Percentiles rank a stretch among this genome's conserved stretches.
Evolutionary conservation across 2,329 filamentous ascomycete species (phyloP).

Genomic region (Ophiostoma novo-ulmi): DNA sequence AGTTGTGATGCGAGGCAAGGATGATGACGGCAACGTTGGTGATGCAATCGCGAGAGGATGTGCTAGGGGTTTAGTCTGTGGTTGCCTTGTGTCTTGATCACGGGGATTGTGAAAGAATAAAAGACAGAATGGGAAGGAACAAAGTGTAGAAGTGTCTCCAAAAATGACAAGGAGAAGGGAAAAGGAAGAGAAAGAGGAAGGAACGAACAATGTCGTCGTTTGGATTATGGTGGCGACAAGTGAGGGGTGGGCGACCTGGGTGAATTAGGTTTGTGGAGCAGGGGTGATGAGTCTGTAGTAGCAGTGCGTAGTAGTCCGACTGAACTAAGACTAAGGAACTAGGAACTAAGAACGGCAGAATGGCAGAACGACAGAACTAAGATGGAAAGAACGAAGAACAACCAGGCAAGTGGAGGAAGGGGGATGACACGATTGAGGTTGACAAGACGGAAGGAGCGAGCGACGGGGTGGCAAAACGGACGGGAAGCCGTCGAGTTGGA

Average conservation of each 20-base stretch:
- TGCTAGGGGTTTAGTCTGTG: not conserved
- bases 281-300: slow-evolving; percentile 1
- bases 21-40: not conserved
- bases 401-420: not conserved
- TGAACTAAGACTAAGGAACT: not conserved
- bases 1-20: not conserved
- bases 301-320: not conserved
- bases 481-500: not conserved
- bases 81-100: not conserved
- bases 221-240: slow-evolving; percentile 21
- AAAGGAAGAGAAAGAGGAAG: not conserved
- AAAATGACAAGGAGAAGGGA: slow-evolving; percentile 3
- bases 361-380: not conserved
- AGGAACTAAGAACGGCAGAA: not conserved
- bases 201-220: slow-evolving; percentile 16
- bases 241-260: slow-evolving; percentile 10
- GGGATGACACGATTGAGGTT: not conserved
- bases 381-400: not conserved
- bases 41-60: not conserved
- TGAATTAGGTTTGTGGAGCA: slow-evolving; percentile 12
- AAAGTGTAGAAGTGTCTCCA: not conserved
- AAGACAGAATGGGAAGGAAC: not conserved
- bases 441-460: slow-evolving; percentile 8
- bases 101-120: not conserved
- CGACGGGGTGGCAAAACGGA: not conserved